Evolutionary conservation across 768 basidiomycete species (phyloP).

Genomic region (Tricholomella constricta): DNA sequence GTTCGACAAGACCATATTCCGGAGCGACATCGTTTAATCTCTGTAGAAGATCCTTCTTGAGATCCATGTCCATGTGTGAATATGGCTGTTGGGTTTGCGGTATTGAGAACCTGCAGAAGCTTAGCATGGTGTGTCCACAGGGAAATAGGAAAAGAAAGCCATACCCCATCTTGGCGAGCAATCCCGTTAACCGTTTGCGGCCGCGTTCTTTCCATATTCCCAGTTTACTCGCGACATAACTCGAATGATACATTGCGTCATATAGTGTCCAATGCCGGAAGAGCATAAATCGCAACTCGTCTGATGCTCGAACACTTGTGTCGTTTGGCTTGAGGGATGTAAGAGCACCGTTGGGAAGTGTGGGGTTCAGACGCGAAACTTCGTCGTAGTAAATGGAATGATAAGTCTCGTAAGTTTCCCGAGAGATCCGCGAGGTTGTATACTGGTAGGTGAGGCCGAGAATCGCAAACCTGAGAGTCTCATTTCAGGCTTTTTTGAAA

Average conservation of each 20-base stretch:
- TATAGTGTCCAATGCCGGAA: conserved; percentile 98
- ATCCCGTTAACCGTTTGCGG: conserved; percentile 81
- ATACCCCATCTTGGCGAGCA: conserved; percentile 99
- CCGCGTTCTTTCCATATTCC: conserved; percentile 97
- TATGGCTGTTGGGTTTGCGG: conserved; percentile 93
- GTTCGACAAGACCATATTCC: conserved; percentile 92
- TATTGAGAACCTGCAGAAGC: conserved; percentile 78
- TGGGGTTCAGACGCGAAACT: conserved; percentile 86
- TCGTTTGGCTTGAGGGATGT: conserved; percentile 80
- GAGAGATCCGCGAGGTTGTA: conserved; percentile 82
- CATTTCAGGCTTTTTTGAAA: conserved; percentile 3
- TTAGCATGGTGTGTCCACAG: not conserved
- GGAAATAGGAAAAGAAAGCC: conserved; percentile 21
- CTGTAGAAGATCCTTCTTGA: conserved; percentile 76
- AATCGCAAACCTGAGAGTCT: conserved; percentile 74
- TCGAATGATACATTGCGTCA: conserved; percentile 97
- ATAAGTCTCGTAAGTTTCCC: conserved; percentile 80
- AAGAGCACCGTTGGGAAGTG: conserved; percentile 39
- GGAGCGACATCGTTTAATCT: conserved; percentile 91
- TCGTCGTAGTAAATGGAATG: conserved; percentile 86
- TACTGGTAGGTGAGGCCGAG: conserved; percentile 95
- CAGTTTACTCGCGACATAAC: conserved; percentile 92
- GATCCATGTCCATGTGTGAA: conserved; percentile 94
- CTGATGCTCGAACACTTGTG: conserved; percentile 73
- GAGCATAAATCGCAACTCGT: conserved; percentile 92